Conservation (phyloP, 129 eudicot genomes). For the Chrysanthemum makinoi region DNA sequence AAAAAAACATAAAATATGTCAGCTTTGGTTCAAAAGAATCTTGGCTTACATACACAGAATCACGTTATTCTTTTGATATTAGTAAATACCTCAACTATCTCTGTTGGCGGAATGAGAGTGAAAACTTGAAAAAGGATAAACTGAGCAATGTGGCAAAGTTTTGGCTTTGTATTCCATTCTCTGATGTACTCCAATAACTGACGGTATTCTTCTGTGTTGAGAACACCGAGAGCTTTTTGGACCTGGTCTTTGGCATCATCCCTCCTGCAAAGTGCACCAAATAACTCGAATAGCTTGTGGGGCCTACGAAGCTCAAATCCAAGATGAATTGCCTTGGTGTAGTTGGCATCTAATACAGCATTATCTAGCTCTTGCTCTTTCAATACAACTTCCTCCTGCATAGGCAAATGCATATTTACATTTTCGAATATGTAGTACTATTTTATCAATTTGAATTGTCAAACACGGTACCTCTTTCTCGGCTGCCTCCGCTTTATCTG, state of each 20-base stretch:
- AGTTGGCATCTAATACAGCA: slow-evolving; percentile 77
- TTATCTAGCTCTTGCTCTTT: slow-evolving; percentile 89
- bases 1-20: not conserved
- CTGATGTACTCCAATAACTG: slow-evolving; percentile 73
- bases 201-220: slow-evolving; percentile 59
- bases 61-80: not conserved
- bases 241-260: slow-evolving; percentile 51
- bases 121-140: slow-evolving; percentile 66
- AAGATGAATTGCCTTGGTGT: slow-evolving; percentile 82
- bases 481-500: slow-evolving; percentile 83
- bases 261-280: slow-evolving; percentile 77
- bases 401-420: not conserved
- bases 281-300: slow-evolving; percentile 80
- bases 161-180: slow-evolving; percentile 95
- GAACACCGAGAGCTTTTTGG: slow-evolving; percentile 51
- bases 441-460: not conserved
- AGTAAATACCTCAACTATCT: slow-evolving; percentile 61
- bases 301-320: slow-evolving; percentile 94
- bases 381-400: slow-evolving; percentile 81
- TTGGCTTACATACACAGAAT: not conserved
- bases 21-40: too few relatives aligned
- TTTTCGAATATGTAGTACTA: too few relatives aligned
- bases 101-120: slow-evolving; percentile 69
- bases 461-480: slow-evolving; percentile 66
- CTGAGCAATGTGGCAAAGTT: slow-evolving; percentile 85